Evolutionary conservation across 495 filamentous ascomycete species (phyloP).

Genomic region (Margaritispora aquatica): DNA sequence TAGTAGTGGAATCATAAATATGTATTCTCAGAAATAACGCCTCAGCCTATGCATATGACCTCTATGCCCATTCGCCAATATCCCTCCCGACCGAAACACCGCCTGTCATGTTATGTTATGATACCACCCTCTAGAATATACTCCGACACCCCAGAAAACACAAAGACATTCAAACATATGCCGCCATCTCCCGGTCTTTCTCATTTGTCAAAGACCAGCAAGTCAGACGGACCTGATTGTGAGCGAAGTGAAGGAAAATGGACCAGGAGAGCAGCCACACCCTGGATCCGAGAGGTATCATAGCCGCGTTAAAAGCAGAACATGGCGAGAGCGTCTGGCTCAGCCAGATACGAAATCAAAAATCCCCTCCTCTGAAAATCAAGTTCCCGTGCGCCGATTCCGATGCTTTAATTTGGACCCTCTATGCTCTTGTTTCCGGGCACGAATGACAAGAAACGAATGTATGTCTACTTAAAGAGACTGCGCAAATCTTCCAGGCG

Average conservation of each 20-base stretch:
- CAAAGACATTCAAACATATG: too few relatives aligned
- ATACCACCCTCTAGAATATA: not conserved
- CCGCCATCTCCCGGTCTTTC: too few relatives aligned
- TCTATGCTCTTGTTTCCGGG: not conserved
- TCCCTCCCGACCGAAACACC: too few relatives aligned
- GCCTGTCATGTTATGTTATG: too few relatives aligned
- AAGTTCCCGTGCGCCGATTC: not conserved
- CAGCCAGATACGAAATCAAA: not conserved
- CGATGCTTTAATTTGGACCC: not conserved
- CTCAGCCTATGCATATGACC: not conserved
- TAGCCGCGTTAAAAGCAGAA: not conserved
- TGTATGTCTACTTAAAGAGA: constrained; percentile 62
- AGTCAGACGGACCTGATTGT: too few relatives aligned
- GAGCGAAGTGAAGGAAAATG: not conserved
- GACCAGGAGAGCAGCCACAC: not conserved
- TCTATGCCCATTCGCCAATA: not conserved
- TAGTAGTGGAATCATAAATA: too few relatives aligned
- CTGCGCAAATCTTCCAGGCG: constrained; percentile 73
- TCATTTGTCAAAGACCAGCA: not conserved
- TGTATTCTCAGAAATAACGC: not conserved
- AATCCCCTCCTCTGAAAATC: not conserved
- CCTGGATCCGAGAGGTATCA: not conserved
- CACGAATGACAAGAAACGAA: not conserved
- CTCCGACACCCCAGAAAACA: not conserved
- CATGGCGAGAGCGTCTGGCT: not conserved